Percentiles rank a stretch among this genome's conserved stretches.
Evolutionary conservation across 306 rosid species (phyloP).

Genomic region (Cucurbita moschata): DNA sequence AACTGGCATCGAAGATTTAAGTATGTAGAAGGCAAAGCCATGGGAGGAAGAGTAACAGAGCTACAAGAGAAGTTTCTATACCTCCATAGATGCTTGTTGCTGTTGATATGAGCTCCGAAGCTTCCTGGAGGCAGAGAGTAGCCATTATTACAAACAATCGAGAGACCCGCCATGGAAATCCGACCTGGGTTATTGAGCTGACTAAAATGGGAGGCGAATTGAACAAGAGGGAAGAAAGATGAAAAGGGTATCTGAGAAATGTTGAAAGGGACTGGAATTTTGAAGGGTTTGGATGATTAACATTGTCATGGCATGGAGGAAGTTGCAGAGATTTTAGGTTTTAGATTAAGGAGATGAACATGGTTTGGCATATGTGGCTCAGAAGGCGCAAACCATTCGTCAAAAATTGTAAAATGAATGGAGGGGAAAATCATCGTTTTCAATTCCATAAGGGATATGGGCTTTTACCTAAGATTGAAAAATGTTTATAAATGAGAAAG

Average conservation of each 20-base stretch:
- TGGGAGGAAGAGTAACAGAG: slow-evolving; percentile 23
- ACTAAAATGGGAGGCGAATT: not conserved
- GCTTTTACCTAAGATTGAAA: too few relatives aligned
- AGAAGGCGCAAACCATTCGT: not conserved
- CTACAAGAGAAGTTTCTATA: slow-evolving; percentile 22
- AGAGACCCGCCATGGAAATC: slow-evolving; percentile 49
- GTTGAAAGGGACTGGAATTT: not conserved
- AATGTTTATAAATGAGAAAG: too few relatives aligned
- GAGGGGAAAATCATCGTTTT: too few relatives aligned
- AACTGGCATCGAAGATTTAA: slow-evolving; percentile 24
- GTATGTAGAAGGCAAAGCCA: slow-evolving; percentile 13
- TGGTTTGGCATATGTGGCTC: not conserved
- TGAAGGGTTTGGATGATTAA: not conserved
- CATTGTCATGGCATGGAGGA: not conserved
- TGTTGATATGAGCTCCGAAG: slow-evolving; percentile 18
- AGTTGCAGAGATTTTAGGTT: not conserved
- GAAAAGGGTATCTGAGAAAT: not conserved
- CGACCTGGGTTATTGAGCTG: not conserved
- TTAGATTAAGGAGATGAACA: not conserved
- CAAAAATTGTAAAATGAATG: too few relatives aligned
- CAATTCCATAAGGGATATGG: too few relatives aligned
- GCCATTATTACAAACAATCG: slow-evolving; percentile 41
- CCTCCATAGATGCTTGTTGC: slow-evolving; percentile 28
- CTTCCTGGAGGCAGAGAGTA: slow-evolving; percentile 14
- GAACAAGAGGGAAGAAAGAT: not conserved